These are phyloP conservation scores for Aspergillus sp. DNA, from an alignment of 2,329 filamentous ascomycete genomes.

Conservation along the genomic window DNA sequence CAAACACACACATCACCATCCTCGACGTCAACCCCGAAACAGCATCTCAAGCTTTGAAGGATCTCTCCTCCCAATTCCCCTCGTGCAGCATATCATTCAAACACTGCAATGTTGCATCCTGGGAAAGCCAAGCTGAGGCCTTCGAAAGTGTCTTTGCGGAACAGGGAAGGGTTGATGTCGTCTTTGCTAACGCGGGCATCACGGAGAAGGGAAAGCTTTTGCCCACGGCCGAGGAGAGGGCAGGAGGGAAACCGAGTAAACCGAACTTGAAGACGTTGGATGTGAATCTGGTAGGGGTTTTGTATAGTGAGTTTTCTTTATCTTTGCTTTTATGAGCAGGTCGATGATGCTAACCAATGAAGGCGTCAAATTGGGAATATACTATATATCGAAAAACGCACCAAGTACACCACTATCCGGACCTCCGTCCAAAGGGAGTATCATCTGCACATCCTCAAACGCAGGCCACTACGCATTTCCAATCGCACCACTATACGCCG, in stretches of 20 bases:
- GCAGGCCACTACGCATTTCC: conserved; percentile 51
- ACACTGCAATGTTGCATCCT: conserved; percentile 29
- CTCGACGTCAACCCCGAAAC: conserved; percentile 26
- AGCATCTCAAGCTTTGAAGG: conserved; percentile 14
- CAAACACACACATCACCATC: conserved; percentile 27
- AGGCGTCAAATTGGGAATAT: conserved; percentile 47
- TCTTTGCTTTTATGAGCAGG: not conserved
- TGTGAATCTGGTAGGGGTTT: conserved; percentile 33
- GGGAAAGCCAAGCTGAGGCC: conserved; percentile 30
- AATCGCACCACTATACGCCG: conserved; percentile 47
- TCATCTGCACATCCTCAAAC: conserved; percentile 52
- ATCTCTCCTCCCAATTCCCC: conserved; percentile 21
- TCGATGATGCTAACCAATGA: not conserved
- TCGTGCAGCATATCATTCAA: conserved; percentile 21
- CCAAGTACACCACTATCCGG: conserved; percentile 13
- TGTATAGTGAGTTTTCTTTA: conserved; percentile 40
- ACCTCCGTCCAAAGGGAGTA: conserved; percentile 40
- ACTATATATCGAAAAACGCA: conserved; percentile 48
- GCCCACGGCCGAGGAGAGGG: conserved; percentile 19
- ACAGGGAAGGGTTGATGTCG: conserved; percentile 40
- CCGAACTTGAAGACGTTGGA: conserved; percentile 33
- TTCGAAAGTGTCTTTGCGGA: conserved; percentile 29
- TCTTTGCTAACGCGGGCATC: conserved; percentile 49
- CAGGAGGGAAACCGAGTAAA: conserved; percentile 25
- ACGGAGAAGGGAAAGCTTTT: conserved; percentile 40